phyloP scores from a whole-genome alignment of 331 rosid genomes.

The Malus hybrid region DNA sequence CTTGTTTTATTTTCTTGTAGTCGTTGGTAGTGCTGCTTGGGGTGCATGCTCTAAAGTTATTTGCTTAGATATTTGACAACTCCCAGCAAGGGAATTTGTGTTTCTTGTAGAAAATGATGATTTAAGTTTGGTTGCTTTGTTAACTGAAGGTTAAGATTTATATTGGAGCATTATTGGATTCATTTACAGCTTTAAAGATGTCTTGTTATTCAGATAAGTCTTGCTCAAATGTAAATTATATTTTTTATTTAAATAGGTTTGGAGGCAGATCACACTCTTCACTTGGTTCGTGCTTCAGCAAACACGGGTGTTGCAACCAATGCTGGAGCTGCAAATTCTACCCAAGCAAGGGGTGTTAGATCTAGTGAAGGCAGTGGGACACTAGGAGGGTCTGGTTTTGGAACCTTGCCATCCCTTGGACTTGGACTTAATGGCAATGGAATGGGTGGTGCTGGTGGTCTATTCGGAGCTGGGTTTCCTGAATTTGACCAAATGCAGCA shows the following conservation, averaged over 20 bases:
- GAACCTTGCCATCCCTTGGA: constrained; percentile 56
- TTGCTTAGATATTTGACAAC: not conserved
- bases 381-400: constrained; percentile 51
- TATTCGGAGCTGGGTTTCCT: constrained; percentile 56
- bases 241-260: constrained; percentile 35
- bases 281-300: constrained; percentile 53
- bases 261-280: constrained; percentile 77
- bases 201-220: not conserved
- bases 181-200: not conserved
- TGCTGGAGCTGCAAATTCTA: constrained; percentile 32
- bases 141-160: not conserved
- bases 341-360: constrained; percentile 36
- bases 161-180: not conserved
- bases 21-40: not conserved
- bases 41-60: not conserved
- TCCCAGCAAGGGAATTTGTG: not conserved
- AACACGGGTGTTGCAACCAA: constrained; percentile 35
- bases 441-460: constrained; percentile 36
- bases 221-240: not conserved
- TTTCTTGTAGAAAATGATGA: not conserved
- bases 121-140: not conserved
- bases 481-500: constrained; percentile 77
- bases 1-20: not conserved
- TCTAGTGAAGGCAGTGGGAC: constrained; percentile 43
- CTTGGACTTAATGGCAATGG: constrained; percentile 35